Evolutionary conservation across 305 asterid species (phyloP), one percentile per base, ranked within the genome.

Genomic region (Fraxinus floribunda): DNA sequence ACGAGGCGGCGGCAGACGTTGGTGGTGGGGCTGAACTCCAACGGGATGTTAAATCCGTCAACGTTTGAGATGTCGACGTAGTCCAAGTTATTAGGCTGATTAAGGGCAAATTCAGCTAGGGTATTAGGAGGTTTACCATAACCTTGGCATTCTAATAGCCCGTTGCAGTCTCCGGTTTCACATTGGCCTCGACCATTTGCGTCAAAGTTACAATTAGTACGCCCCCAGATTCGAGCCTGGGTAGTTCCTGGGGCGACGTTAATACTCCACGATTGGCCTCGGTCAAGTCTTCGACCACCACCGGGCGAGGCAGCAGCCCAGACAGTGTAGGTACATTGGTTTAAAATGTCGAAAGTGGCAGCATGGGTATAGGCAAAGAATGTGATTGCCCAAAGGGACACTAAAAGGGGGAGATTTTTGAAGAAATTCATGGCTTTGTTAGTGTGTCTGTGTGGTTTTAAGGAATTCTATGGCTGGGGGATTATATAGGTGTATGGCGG

Each of bases 231-330:
- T 7, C 89, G 83, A 16, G 80, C 86, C 16, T 20, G 7, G 30
- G 78, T 38, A 1, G 90, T 86, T 0, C 90, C 87, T 0, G 87
- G 76, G 13, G 89, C 77, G 0, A 79, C 88, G 3, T 81, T 15
- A 5, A 86, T 38, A 2, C 7, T 29, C 89, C 89, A 86, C 0
- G 77, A 52, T 41, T 88, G 87, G 41, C 88, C 89, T 1, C 0
- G 18, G 4, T 84, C 78, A 26, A 88, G 87, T 1, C 80, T 78
- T 44, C 44, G 41, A 1, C 89, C 89, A 1, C 91, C 91, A 0
- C 91, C 88, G 3, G 89, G 88, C 0, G 77, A 62, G 0, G 88
- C 85, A 1, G 91, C 91, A 0, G 91, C 91, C 91, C 91, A 85
- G 0, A 87, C 87, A 0, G 90, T 41, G 85, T 77, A 81, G 1